These are phyloP conservation scores for Mycogone perniciosa DNA, from an alignment of 2,329 filamentous ascomycete genomes.

Conservation along the genomic window DNA sequence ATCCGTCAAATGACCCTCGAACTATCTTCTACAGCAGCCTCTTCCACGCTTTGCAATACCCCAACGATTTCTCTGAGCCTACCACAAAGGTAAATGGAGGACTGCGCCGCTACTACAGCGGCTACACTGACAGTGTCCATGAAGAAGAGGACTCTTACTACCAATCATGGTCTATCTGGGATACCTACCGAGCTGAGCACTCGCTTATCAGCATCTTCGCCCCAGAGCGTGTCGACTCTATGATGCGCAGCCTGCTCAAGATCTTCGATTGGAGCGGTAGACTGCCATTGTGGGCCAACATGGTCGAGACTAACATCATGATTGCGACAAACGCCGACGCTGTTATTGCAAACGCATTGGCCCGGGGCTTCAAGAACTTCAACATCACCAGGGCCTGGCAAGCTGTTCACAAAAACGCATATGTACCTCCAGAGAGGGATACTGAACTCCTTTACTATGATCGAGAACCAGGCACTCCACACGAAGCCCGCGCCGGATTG, in stretches of 20 bases:
- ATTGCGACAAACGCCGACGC: slow-evolving; percentile 43
- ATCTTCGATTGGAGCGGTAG: slow-evolving; percentile 42
- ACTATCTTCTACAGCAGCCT: slow-evolving; percentile 41
- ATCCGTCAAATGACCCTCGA: slow-evolving; percentile 34
- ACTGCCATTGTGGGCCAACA: slow-evolving; percentile 43
- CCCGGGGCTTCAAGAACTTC: slow-evolving; percentile 36
- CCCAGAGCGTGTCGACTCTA: slow-evolving; percentile 38
- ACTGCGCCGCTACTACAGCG: slow-evolving; percentile 35
- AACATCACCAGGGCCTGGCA: slow-evolving; percentile 37
- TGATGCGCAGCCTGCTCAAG: slow-evolving; percentile 39
- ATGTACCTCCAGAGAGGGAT: slow-evolving; percentile 37
- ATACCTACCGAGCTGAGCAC: slow-evolving; percentile 42
- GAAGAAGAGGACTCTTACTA: slow-evolving; percentile 39
- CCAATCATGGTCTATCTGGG: slow-evolving; percentile 46
- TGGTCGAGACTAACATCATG: slow-evolving; percentile 46
- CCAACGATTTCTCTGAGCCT: slow-evolving; percentile 41
- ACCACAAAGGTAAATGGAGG: slow-evolving; percentile 16
- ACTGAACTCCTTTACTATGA: slow-evolving; percentile 40
- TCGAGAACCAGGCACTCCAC: slow-evolving; percentile 37
- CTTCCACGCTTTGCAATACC: slow-evolving; percentile 42
- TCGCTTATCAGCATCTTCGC: slow-evolving; percentile 39
- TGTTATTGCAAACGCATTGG: slow-evolving; percentile 40
- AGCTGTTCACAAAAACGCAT: slow-evolving; percentile 39
- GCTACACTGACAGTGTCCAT: slow-evolving; percentile 40
- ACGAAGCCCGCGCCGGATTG: slow-evolving; percentile 40